Evolutionary conservation across 176 grass and related monocot genomes (phyloP), one percentile per base, ranked within the genome.

Genomic region (Triticum urartu): DNA sequence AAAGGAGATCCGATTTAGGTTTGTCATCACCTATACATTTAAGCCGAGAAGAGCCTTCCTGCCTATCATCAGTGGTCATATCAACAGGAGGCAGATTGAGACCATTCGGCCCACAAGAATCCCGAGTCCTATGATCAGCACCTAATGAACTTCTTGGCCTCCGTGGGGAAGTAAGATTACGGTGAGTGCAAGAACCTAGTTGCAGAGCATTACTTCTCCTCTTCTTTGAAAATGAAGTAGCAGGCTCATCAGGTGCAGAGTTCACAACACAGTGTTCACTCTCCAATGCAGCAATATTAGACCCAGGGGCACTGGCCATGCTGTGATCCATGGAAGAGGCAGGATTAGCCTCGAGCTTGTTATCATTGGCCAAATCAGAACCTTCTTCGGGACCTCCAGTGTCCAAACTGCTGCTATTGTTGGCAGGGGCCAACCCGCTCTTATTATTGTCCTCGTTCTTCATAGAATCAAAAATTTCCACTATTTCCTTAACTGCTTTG

Each of bases 401-500:
- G 71, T 79, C 71, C 82, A 80, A 88, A 86, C 63, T 79, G 78
- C 72, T 83, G 64, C 39, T 89, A 66, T 68, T 79, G 39, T 45
- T 78, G 61, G 64, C 70, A 70, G 39, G 68, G 75, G 74, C 52
- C 48, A 59, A 82, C 79, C 7, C 59, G 72, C 60, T 72, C 72
- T 89, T 76, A 69, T 87, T 69, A 84, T 75, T 54, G 34, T 69
- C 78, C 74, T 87, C 86, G 78, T 88, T 95, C 85, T 95, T 98
- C 69, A 82, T 71, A 84, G 90, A 89, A 89, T 98, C 97, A 87
- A 88, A 98, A 21, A 90, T 74, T 82, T 92, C 90, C 66, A 98
- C 89, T 85, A 98, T 98, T 88, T 98, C 97, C 79, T 95, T 92
- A 67, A 98, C 86, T 58, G 97, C 97, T 77, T 92, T 87, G 25